Evolutionary conservation across 1,284 basidiomycete species (phyloP).

Genomic region (Cystobasidium pallidum): DNA sequence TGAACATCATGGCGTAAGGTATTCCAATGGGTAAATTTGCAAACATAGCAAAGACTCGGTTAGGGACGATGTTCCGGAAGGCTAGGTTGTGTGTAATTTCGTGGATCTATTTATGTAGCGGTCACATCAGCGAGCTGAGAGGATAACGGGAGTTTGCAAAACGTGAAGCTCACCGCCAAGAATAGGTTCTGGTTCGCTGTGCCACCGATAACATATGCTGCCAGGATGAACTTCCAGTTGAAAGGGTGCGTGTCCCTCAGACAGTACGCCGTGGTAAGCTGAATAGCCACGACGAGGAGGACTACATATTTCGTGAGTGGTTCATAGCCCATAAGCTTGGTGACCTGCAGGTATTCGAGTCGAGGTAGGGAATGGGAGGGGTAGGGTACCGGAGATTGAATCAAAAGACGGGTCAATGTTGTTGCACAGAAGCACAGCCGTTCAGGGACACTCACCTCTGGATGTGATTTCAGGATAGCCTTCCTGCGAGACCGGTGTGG

Average conservation of each 20-base stretch:
- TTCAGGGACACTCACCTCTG: conserved; percentile 67
- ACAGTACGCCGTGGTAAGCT: conserved; percentile 68
- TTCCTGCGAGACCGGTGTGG: conserved; percentile 85
- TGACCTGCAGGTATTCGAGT: conserved; percentile 66
- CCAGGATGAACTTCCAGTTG: conserved; percentile 72
- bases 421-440: too few relatives aligned
- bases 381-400: too few relatives aligned
- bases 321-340: conserved; percentile 92
- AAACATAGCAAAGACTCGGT: conserved; percentile 84
- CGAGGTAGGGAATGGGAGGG: background rate
- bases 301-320: conserved; percentile 87
- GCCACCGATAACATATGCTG: conserved; percentile 85
- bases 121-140: background rate
- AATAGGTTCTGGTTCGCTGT: conserved; percentile 97
- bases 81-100: conserved; percentile 98
- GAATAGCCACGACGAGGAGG: conserved; percentile 73
- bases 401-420: too few relatives aligned
- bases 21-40: conserved; percentile 92
- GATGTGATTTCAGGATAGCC: conserved; percentile 91
- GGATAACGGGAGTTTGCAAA: conserved; percentile 56
- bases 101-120: conserved; percentile 61
- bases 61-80: conserved; percentile 78
- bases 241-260: conserved; percentile 70
- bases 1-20: conserved; percentile 95
- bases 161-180: conserved; percentile 68